Evolutionary conservation across 495 filamentous ascomycete species (phyloP).

Genomic region (Xylaria curta): DNA sequence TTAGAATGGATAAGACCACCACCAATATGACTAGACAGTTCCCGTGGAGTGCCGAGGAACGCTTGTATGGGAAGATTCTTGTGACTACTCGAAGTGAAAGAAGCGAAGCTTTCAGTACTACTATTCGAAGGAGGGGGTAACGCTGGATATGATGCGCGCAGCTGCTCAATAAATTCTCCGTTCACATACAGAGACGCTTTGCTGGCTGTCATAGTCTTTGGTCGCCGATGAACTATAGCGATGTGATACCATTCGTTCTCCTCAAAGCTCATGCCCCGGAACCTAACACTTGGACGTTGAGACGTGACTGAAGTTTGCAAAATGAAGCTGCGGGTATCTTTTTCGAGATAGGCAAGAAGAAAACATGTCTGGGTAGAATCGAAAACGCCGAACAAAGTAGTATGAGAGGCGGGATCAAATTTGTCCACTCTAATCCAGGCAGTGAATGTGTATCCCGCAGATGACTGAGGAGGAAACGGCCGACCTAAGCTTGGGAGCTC

Average conservation of each 20-base stretch:
- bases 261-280: slow-evolving; percentile 80
- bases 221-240: slow-evolving; percentile 79
- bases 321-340: slow-evolving; percentile 93
- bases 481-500: slow-evolving; percentile 84
- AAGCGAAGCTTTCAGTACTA: slow-evolving; percentile 66
- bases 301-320: slow-evolving; percentile 93
- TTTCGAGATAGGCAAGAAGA: slow-evolving; percentile 89
- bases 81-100: slow-evolving; percentile 59
- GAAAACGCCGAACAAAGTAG: slow-evolving; percentile 94
- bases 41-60: slow-evolving; percentile 91
- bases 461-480: slow-evolving; percentile 75
- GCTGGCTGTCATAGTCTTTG: slow-evolving; percentile 75
- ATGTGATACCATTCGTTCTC: slow-evolving; percentile 89
- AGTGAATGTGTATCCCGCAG: slow-evolving; percentile 83
- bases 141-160: slow-evolving; percentile 85
- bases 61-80: slow-evolving; percentile 78
- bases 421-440: slow-evolving; percentile 87
- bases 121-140: slow-evolving; percentile 66
- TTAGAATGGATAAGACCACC: slow-evolving; percentile 74
- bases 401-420: slow-evolving; percentile 85
- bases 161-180: slow-evolving; percentile 91
- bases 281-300: slow-evolving; percentile 85
- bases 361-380: slow-evolving; percentile 94
- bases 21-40: slow-evolving; percentile 83
- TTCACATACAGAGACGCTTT: slow-evolving; percentile 90